A percentile compares a stretch with the other conserved stretches of the same genome.
phyloP scores from a whole-genome alignment of 2,329 filamentous ascomycete species.

The Cercospora beticola region DNA sequence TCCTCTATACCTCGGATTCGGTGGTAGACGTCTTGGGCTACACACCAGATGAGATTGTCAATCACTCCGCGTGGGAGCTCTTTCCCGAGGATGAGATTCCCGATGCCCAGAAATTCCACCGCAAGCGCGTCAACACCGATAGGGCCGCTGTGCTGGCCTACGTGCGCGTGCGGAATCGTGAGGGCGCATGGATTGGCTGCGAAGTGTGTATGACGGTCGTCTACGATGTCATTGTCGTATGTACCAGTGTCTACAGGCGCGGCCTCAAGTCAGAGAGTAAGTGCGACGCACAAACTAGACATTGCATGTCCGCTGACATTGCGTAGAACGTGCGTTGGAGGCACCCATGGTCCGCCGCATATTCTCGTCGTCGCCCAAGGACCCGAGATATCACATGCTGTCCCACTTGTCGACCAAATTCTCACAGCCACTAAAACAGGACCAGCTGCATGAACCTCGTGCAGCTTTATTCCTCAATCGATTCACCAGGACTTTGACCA shows the following conservation, averaged over 20 bases:
- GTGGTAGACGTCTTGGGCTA: constrained; percentile 82
- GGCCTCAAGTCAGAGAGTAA: constrained; percentile 72
- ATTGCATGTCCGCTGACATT: constrained; percentile 10
- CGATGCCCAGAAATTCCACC: constrained; percentile 70
- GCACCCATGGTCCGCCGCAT: constrained; percentile 75
- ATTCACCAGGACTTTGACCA: constrained; percentile 76
- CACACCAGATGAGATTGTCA: constrained; percentile 70
- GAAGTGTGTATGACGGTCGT: constrained; percentile 90
- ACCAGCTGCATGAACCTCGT: constrained; percentile 67
- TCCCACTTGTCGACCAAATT: constrained; percentile 83
- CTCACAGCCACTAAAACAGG: constrained; percentile 53
- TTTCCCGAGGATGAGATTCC: constrained; percentile 81
- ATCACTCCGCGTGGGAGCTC: constrained; percentile 78
- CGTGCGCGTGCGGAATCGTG: constrained; percentile 66
- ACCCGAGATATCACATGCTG: constrained; percentile 87
- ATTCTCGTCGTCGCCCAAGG: constrained; percentile 77
- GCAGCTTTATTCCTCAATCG: constrained; percentile 83
- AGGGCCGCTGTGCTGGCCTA: constrained; percentile 84
- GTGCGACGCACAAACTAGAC: constrained; percentile 39
- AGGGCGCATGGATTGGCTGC: constrained; percentile 73
- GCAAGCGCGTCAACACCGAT: constrained; percentile 71
- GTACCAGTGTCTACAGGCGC: constrained; percentile 72
- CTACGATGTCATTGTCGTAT: constrained; percentile 82
- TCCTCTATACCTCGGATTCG: constrained; percentile 81
- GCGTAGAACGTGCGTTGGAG: constrained; percentile 70